Conservation (phyloP, 2,329 filamentous ascomycete species). For the Beauveria varroae region DNA sequence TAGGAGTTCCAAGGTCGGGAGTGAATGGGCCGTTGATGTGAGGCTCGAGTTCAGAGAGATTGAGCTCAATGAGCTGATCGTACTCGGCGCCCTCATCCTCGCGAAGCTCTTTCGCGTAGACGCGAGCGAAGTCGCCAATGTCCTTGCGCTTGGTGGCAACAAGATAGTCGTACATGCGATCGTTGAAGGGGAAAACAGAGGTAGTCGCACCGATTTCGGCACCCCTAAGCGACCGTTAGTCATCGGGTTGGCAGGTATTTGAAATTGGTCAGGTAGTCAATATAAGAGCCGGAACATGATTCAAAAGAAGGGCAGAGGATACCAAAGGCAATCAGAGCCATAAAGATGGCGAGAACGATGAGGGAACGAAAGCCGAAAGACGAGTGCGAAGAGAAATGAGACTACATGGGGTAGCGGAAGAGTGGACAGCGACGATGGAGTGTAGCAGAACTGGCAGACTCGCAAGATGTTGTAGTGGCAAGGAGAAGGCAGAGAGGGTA, state of each 20-base stretch:
- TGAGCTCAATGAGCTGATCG: constrained; percentile 92
- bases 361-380: too few species aligned
- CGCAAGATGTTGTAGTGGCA: neutral
- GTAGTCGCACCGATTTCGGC: constrained; percentile 80
- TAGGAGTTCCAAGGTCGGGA: constrained; percentile 92
- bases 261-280: too few species aligned
- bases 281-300: too few species aligned
- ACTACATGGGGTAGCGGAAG: too few species aligned
- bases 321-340: too few species aligned
- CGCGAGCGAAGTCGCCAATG: constrained; percentile 83
- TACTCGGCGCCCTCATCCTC: constrained; percentile 90
- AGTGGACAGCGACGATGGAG: too few species aligned
- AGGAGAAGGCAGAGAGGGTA: neutral
- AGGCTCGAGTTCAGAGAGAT: constrained; percentile 89
- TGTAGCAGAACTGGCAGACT: too few species aligned
- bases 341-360: too few species aligned
- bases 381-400: too few species aligned
- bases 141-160: constrained; percentile 79
- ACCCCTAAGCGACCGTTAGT: constrained; percentile 16
- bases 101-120: constrained; percentile 77
- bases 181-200: constrained; percentile 95
- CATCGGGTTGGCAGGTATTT: neutral
- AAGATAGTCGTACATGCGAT: constrained; percentile 96
- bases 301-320: too few species aligned
- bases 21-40: constrained; percentile 99